Base-by-base conservation (phyloP, 257 asterid genomes). In the Verbena officinalis region DNA sequence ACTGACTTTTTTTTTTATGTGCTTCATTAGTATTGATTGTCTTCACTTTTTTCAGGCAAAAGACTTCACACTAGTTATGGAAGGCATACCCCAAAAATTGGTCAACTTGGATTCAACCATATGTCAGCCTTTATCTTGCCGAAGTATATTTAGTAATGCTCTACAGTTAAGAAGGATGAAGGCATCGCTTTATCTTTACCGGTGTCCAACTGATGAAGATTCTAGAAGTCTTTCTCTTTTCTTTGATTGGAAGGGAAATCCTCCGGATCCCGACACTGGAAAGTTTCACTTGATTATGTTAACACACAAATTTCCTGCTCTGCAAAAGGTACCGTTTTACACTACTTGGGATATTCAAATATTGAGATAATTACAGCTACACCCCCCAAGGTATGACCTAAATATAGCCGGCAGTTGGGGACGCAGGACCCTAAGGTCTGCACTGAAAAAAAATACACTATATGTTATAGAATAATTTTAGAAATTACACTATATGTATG, bases 261-360 rank as follows among this genome's bases (percentile, higher is more conserved):
- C 64, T 65, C 75, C 19, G 72, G 81, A 81, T 75, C 76, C 80
- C 76, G 83, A 73, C 51, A 44, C 72, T 69, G 97, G 95, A 72
- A 83, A 65, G 46, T 88, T 75, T 84, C 89, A 94, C 72, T 68
- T 94, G 65, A 82, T 88, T 64, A 64, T 75, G 82, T 45, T 94
- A 75, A 71, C 64, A 63, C 96, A 94, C 84, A 94, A 94, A 67
- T 90, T 84, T 76, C 97, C 97, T 49, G 33, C 83, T 67, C 85
- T 72, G 74, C 77, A 62, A 21, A 84, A 81, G 96, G 97, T 90
- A 78, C 24, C 20, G 36, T 27, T 27, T 27, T 27, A 2, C 5
- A 27, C 33, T 27, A 5, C 33, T 27, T 2, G 33, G 5, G 33
- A 27, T 27, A 27, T 27, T 27, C 2, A 27, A 27, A 27, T 27